Base-by-base conservation (phyloP, 108 stramenopile genomes). In the Fistulifera pelliculosa region DNA sequence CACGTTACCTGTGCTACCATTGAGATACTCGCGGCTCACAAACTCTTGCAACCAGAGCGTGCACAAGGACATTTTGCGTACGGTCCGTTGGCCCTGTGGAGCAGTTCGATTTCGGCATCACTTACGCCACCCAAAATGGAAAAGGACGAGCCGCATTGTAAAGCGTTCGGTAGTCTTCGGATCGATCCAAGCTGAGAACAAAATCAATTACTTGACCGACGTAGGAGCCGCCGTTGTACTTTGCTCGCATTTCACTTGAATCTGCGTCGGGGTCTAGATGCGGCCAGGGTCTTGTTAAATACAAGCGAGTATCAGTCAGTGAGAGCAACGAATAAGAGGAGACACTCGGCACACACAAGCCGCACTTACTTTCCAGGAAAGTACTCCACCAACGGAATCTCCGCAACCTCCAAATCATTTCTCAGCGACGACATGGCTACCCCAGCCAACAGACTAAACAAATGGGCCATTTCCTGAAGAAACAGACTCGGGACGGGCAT, bases 81-180 rank as follows among this genome's bases (percentile, higher is more conserved):
- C 21, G 81, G 74, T 13, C 85, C 85, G 27, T 68, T 62, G 0
- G 79, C 81, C 27, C 43, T 44, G 31, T 76, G 76, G 11, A 87
- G 38, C 18, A 27, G 27, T 25, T 62, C 61, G 5, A 69, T 58
- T 62, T 87, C 85, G 3, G 42, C 45, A 56, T 83, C 79, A 52
- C 70, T 73, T 0, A 87, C 64, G 11, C 85, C 81, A 38, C 85
- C 85, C 35, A 87, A 41, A 2, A 87, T 79, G 38, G 39, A 50
- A 50, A 87, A 81, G 12, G 85, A 81, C 85, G 61, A 5, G 74
- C 71, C 26, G 74, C 72, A 60, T 87, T 87, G 72, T 83, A 87
- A 26, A 76, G 38, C 7, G 75, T 71, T 24, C 81, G 68, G 41
- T 78, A 64, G 13, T 54, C 41, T 6, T 64, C 49, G 26, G 65